Conservation (phyloP, 805 yeast species). For the Candida berthetii region DNA sequence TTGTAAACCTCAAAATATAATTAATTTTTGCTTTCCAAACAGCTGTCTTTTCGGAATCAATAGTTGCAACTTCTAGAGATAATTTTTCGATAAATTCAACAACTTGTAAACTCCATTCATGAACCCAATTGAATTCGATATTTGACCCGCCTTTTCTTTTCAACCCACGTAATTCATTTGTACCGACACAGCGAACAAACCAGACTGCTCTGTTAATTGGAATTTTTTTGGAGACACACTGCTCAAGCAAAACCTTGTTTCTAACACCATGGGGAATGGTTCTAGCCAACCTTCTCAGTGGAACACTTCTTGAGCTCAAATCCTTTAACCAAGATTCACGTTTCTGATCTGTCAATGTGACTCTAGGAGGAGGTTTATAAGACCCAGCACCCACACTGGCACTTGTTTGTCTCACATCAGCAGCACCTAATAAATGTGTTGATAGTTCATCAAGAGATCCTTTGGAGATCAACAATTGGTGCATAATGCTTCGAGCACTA, state of each 20-base stretch:
- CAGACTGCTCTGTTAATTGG: constrained; percentile 84
- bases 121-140: constrained; percentile 62
- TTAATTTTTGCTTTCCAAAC: constrained; percentile 44
- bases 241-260: constrained; percentile 67
- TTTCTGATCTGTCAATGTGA: constrained; percentile 83
- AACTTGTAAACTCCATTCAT: constrained; percentile 89
- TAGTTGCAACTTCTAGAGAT: constrained; percentile 21
- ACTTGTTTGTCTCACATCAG: constrained; percentile 37
- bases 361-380: constrained; percentile 82
- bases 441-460: constrained; percentile 42
- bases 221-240: constrained; percentile 56
- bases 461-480: constrained; percentile 18
- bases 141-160: constrained; percentile 38
- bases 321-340: constrained; percentile 83
- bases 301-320: constrained; percentile 59
- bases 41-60: constrained; percentile 29
- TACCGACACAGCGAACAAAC: constrained; percentile 84
- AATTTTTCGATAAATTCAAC: constrained; percentile 44
- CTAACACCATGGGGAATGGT: constrained; percentile 90
- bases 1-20: constrained; percentile 53
- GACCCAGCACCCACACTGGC: constrained; percentile 42
- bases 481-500: constrained; percentile 56
- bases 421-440: constrained; percentile 38
- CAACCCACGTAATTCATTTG: constrained; percentile 62
- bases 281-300: constrained; percentile 62